These are phyloP conservation scores for Plasmodium adleri DNA, from an alignment of 169 alveolate genomes.

Conservation along the genomic window DNA sequence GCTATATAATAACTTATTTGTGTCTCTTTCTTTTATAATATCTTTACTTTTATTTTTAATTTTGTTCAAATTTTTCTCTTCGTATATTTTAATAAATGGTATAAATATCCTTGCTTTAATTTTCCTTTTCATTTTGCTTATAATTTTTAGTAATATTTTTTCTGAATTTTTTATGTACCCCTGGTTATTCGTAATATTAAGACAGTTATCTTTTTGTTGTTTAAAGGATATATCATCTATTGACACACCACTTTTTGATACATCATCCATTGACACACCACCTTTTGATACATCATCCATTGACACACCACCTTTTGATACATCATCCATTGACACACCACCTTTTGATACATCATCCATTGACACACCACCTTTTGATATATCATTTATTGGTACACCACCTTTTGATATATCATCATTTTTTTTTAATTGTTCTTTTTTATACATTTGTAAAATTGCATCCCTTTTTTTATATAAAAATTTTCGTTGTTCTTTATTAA, in stretches of 20 bases:
- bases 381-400: background rate
- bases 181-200: background rate
- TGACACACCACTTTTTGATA: background rate
- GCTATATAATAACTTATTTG: background rate
- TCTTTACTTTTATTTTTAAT: too few species aligned
- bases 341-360: background rate
- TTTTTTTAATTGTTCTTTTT: background rate
- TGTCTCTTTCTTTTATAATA: background rate
- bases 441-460: background rate
- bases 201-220: background rate
- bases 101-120: constrained; percentile 26
- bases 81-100: constrained; percentile 20
- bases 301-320: background rate
- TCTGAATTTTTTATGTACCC: background rate
- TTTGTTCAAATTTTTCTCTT: background rate
- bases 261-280: background rate
- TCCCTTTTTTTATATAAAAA: constrained; percentile 16
- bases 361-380: background rate
- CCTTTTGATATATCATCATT: background rate
- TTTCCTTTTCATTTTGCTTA: constrained; percentile 42
- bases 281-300: background rate
- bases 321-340: background rate
- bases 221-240: background rate
- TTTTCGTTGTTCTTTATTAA: constrained; percentile 37
- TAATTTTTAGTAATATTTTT: constrained; percentile 23